Evolutionary conservation across 2,329 filamentous ascomycete genomes (phyloP).

Genomic region (Paraconiothyrium sp.): DNA sequence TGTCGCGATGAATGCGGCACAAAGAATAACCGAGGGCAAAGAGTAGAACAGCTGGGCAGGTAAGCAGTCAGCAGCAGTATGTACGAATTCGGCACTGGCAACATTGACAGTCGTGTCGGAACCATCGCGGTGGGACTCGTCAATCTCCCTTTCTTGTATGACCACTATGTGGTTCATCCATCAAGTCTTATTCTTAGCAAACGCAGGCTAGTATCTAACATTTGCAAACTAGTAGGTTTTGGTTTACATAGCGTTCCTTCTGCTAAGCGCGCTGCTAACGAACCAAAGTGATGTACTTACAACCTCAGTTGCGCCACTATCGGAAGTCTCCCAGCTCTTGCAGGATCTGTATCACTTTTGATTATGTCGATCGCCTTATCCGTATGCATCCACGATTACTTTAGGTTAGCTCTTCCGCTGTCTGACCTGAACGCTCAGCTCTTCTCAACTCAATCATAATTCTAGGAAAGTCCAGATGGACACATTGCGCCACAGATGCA

Average conservation of each 20-base stretch:
- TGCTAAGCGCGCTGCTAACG: neutral
- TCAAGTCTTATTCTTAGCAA: neutral
- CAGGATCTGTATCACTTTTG: constrained; percentile 9
- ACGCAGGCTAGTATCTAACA: neutral
- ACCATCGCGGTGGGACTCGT: neutral
- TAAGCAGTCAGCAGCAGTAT: neutral
- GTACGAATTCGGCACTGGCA: neutral
- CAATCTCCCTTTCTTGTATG: neutral
- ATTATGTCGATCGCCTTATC: neutral
- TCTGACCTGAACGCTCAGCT: neutral
- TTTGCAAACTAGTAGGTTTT: neutral
- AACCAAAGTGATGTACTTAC: neutral
- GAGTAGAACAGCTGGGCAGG: neutral
- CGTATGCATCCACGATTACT: neutral
- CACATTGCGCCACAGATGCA: neutral
- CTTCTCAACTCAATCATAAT: neutral
- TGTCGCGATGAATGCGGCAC: constrained; percentile 4
- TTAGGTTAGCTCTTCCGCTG: neutral
- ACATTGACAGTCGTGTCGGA: neutral
- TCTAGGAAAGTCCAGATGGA: neutral
- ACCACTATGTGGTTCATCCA: neutral
- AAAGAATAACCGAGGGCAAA: neutral
- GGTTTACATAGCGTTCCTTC: neutral
- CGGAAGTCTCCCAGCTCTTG: constrained; percentile 3
- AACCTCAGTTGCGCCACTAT: neutral